A percentile compares a stretch with the other conserved stretches of the same genome.
Conservation (phyloP, 2,329 filamentous ascomycete species). For the Diaporthe destruens region DNA sequence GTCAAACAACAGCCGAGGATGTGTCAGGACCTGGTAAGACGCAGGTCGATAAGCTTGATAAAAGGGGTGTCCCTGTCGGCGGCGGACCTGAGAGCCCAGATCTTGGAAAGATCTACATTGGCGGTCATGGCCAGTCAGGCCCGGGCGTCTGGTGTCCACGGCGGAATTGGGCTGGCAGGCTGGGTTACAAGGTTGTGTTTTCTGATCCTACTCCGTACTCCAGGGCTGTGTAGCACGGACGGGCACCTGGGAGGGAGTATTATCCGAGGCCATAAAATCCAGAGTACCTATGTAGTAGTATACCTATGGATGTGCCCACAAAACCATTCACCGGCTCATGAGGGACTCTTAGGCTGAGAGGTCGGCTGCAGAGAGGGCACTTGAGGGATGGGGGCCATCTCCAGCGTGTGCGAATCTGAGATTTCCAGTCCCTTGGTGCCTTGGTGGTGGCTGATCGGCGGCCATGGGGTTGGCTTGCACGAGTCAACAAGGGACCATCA, state of each 20-base stretch:
- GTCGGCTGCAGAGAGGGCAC: slow-evolving; percentile 10
- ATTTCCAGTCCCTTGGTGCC: neutral
- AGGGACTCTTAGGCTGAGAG: neutral
- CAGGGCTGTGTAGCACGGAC: neutral
- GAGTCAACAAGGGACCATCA: slow-evolving; percentile 14
- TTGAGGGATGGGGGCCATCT: neutral
- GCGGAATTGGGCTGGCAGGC: slow-evolving; percentile 25
- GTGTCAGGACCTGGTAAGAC: slow-evolving; percentile 8
- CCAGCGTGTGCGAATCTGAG: slow-evolving; percentile 16
- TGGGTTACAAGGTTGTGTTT: neutral
- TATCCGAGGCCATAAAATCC: neutral
- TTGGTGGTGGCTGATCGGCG: neutral
- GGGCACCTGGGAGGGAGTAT: neutral
- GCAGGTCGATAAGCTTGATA: slow-evolving; percentile 37
- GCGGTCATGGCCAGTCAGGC: slow-evolving; percentile 16
- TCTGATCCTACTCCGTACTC: too few relatives aligned
- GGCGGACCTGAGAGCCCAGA: slow-evolving; percentile 3
- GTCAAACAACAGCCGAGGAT: slow-evolving; percentile 20
- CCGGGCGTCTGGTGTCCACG: neutral
- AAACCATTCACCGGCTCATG: slow-evolving; percentile 19
- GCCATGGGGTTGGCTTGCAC: slow-evolving; percentile 5
- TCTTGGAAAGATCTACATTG: slow-evolving; percentile 35
- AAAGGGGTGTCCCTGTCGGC: neutral
- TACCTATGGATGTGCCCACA: too few relatives aligned
- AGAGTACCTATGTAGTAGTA: too few relatives aligned